Evolutionary conservation across 148 eudicot genomes (phyloP), one percentile per base, ranked within the genome.

Genomic region (Silene latifolia): DNA sequence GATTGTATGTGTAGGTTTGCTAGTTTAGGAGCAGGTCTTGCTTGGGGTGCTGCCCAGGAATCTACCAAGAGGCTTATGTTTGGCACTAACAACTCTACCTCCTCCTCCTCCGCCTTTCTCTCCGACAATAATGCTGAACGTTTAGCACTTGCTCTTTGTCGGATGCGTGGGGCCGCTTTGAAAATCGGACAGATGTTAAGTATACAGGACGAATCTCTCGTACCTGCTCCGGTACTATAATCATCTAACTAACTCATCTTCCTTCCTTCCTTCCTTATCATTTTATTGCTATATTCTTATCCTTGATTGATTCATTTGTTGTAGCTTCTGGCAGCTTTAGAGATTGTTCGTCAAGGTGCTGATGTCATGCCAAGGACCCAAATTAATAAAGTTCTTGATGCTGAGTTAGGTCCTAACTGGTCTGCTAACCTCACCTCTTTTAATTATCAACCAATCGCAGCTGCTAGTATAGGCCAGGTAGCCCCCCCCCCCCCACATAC

Each of bases 91-190:
- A 58, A 72, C 27, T 64, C 78, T 15, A 84, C 48, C 86, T 89
- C 73, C 47, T 76, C 92, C 82, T 97, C 99, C 74, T 92, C 99
- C 54, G 90, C 99, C 29, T 90, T 82, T 68, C 79, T 95, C 69
- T 95, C 99, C 5, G 97, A 90, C 67, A 84, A 80, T 74, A 95
- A 94, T 82, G 99, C 99, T 39, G 92, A 92, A 78, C 92, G 98
- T 42, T 76, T 95, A 83, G 99, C 99, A 76, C 92, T 92, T 86
- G 99, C 90, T 75, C 83, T 95, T 64, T 95, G 99, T 82, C 88
- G 99, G 83, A 95, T 95, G 99, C 99, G 99, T 68, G 99, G 98
- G 51, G 99, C 99, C 7, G 99, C 99, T 46, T 86, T 95, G 76
- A 95, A 95, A 82, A 71, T 95, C 60, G 99, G 99, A 44, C 99